phyloP scores from a whole-genome alignment of 257 asterid species.

The Primulina tabacum region DNA sequence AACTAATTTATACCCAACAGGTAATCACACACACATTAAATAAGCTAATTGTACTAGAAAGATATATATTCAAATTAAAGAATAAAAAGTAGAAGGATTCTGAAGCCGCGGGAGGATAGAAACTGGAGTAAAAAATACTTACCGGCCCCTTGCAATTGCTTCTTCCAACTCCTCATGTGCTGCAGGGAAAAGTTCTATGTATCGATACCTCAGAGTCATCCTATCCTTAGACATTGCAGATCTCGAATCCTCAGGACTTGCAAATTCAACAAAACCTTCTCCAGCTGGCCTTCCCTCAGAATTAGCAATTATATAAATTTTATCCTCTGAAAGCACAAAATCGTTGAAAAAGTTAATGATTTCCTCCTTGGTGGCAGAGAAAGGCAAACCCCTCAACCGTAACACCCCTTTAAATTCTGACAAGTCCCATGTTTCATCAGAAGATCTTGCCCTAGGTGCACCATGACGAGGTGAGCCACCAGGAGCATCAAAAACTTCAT shows the following conservation, averaged over 20 bases:
- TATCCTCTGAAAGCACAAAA: constrained; percentile 65
- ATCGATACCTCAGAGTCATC: constrained; percentile 74
- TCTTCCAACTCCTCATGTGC: constrained; percentile 86
- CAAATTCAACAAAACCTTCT: constrained; percentile 94
- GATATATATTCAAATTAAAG: too few relatives aligned
- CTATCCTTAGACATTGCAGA: constrained; percentile 94
- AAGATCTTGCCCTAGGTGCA: constrained; percentile 69
- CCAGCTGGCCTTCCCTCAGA: constrained; percentile 90
- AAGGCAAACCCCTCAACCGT: constrained; percentile 92
- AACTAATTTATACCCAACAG: too few relatives aligned
- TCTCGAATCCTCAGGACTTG: constrained; percentile 72
- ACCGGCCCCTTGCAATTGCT: constrained; percentile 89
- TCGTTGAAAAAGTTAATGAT: constrained; percentile 71
- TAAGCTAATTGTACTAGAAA: too few relatives aligned
- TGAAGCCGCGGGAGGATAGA: constrained; percentile 11
- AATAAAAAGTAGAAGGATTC: constrained; percentile 13
- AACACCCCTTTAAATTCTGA: constrained; percentile 81
- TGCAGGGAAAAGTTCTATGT: constrained; percentile 87
- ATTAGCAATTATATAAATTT: constrained; percentile 62
- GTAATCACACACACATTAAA: too few relatives aligned
- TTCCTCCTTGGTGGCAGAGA: constrained; percentile 68
- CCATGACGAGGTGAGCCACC: constrained; percentile 71
- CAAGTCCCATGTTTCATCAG: constrained; percentile 65
- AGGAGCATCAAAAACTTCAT: constrained; percentile 68
- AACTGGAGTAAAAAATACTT: constrained; percentile 24